Evolutionary conservation across 2,329 filamentous ascomycete species (phyloP).

Genomic region (Epichloe amarillans): DNA sequence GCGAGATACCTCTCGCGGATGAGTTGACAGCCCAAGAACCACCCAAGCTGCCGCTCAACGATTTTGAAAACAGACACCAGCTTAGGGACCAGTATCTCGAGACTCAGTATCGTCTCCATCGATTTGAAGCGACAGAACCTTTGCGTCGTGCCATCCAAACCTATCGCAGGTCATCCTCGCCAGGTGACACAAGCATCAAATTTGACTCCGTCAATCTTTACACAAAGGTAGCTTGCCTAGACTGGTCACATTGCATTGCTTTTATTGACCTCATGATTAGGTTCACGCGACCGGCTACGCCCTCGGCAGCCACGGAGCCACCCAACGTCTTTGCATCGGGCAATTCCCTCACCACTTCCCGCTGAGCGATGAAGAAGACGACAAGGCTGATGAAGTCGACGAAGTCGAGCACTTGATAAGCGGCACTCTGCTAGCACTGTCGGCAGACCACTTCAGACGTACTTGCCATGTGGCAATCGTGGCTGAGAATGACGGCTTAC

Average conservation of each 20-base stretch:
- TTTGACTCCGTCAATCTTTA: conserved; percentile 52
- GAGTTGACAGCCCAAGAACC: conserved; percentile 13
- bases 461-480: conserved; percentile 60
- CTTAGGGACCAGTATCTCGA: conserved; percentile 44
- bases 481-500: conserved; percentile 51
- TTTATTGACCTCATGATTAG: conserved; percentile 23
- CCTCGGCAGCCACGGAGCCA: conserved; percentile 48
- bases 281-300: conserved; percentile 54
- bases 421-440: conserved; percentile 40
- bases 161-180: conserved; percentile 24
- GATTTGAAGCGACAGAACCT: conserved; percentile 59
- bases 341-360: conserved; percentile 59
- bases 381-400: conserved; percentile 25
- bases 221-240: conserved; percentile 42
- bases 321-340: conserved; percentile 31
- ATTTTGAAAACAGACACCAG: neutral
- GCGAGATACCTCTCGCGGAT: conserved; percentile 13
- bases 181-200: conserved; percentile 19
- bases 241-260: neutral
- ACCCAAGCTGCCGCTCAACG: conserved; percentile 7
- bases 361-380: too few relatives aligned
- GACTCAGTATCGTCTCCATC: conserved; percentile 60
- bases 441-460: conserved; percentile 47
- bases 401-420: conserved; percentile 45
- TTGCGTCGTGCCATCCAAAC: conserved; percentile 52